A percentile compares a stretch with the other conserved stretches of the same genome.
phyloP scores from a whole-genome alignment of 257 asterid genomes.

The Solanum medicagineum region DNA sequence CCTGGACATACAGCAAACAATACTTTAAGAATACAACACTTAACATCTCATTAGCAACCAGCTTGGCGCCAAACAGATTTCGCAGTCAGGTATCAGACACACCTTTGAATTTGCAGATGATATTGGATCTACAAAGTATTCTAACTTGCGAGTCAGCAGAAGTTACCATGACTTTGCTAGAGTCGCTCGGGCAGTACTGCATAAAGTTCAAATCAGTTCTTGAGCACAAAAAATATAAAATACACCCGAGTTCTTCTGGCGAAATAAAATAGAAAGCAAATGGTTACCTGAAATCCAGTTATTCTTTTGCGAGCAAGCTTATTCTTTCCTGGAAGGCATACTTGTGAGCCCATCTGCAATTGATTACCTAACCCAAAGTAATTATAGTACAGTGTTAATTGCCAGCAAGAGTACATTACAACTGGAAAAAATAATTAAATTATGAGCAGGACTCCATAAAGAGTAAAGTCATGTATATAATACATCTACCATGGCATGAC shows the following conservation, averaged over 20 bases:
- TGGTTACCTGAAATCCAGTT: conserved; percentile 75
- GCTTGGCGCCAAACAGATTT: neutral
- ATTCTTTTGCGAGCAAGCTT: conserved; percentile 59
- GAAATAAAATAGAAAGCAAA: neutral
- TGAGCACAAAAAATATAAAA: neutral
- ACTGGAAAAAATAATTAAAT: neutral
- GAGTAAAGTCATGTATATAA: neutral
- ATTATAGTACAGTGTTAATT: neutral
- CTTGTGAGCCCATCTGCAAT: conserved; percentile 51
- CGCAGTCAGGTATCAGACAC: neutral
- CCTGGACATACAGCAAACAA: conserved; percentile 25
- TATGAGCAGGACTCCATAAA: neutral
- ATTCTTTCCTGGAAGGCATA: conserved; percentile 62
- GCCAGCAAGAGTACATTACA: neutral
- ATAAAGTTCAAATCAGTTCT: neutral
- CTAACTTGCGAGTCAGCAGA: conserved; percentile 76
- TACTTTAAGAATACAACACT: neutral
- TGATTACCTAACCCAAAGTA: conserved; percentile 35
- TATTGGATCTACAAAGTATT: conserved; percentile 44
- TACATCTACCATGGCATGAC: neutral
- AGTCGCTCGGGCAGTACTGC: conserved; percentile 74
- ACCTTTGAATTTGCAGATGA: conserved; percentile 77
- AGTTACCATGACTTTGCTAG: conserved; percentile 76
- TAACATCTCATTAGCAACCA: neutral
- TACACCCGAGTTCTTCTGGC: neutral